These are phyloP conservation scores for Heliamphora pulchella DNA, from an alignment of 179 eudicot species.

Conservation along the genomic window DNA sequence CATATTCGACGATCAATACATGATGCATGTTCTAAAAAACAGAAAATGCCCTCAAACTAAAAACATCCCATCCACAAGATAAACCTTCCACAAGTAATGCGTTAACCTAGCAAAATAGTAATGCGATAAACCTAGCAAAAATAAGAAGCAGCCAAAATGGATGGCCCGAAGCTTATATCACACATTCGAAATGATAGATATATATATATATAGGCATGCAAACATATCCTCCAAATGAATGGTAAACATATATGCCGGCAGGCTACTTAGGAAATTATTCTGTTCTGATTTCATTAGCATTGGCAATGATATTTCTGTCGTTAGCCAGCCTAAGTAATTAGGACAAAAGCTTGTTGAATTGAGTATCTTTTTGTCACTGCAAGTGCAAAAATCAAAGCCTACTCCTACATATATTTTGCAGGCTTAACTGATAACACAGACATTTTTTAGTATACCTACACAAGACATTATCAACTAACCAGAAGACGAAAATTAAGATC, in stretches of 20 bases:
- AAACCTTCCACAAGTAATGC: background rate
- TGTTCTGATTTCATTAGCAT: background rate
- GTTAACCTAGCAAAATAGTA: background rate
- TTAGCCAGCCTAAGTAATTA: background rate
- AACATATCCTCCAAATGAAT: background rate
- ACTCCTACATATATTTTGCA: background rate
- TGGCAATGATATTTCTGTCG: background rate
- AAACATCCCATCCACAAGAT: background rate
- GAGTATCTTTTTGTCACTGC: background rate
- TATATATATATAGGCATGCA: background rate
- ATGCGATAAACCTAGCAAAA: background rate
- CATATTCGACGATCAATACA: background rate
- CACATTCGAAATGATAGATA: too few relatives aligned
- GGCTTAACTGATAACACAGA: background rate
- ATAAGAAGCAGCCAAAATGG: background rate
- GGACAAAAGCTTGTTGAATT: too few relatives aligned
- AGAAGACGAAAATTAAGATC: background rate
- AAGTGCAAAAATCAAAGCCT: background rate
- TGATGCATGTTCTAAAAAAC: background rate
- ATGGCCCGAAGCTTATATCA: background rate
- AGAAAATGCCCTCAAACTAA: background rate
- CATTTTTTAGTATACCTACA: background rate
- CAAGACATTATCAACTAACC: background rate
- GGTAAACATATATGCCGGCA: background rate
- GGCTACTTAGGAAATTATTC: background rate